Evolutionary conservation across 1,284 basidiomycete genomes (phyloP).

Genomic region (Malassezia obtusa): DNA sequence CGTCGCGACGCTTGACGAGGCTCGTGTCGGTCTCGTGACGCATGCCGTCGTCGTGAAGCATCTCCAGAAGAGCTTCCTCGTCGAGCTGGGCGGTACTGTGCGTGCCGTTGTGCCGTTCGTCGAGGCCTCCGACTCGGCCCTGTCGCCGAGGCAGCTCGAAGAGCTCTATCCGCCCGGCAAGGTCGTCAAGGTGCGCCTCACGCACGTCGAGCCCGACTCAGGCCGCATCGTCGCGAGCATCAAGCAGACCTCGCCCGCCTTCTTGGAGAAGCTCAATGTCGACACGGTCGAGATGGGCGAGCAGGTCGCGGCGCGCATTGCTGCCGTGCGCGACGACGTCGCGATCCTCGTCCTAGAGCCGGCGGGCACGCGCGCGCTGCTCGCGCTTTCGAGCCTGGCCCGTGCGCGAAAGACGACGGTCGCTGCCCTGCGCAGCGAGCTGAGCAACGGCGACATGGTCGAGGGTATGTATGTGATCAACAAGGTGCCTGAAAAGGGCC

Average conservation of each 20-base stretch:
- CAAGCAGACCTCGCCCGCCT: conserved; percentile 58
- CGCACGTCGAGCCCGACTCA: conserved; percentile 59
- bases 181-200: conserved; percentile 75
- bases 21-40: conserved; percentile 62
- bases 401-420: conserved; percentile 62
- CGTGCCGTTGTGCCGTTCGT: conserved; percentile 63
- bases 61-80: conserved; percentile 32
- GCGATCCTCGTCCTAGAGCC: conserved; percentile 40
- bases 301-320: conserved; percentile 35
- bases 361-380: conserved; percentile 64
- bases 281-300: conserved; percentile 39
- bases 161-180: conserved; percentile 63
- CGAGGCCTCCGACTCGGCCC: conserved; percentile 29
- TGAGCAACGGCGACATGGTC: conserved; percentile 66
- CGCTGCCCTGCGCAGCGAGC: conserved; percentile 59
- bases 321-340: conserved; percentile 39
- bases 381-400: conserved; percentile 80
- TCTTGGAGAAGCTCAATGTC: conserved; percentile 37
- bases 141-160: conserved; percentile 43
- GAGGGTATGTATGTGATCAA: conserved; percentile 74
- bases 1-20: conserved; percentile 58
- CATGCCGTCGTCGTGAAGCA: conserved; percentile 64
- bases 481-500: conserved; percentile 56
- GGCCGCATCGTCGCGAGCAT: conserved; percentile 73
- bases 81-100: conserved; percentile 63